A percentile compares a stretch with the other conserved stretches of the same genome.
phyloP scores from a whole-genome alignment of 805 yeast species.

The Ascoidea tarda region DNA sequence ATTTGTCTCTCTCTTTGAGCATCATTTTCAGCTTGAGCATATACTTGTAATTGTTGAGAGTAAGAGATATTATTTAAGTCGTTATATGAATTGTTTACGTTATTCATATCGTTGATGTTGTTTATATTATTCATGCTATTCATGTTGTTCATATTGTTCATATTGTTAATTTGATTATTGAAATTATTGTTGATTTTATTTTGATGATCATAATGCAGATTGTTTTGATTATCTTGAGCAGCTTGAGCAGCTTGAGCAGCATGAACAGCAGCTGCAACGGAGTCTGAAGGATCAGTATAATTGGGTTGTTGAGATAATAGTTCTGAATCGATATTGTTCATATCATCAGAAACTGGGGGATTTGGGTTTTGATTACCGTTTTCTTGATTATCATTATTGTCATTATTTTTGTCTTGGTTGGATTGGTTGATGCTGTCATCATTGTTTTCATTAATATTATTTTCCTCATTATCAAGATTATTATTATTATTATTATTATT shows the following conservation, averaged over 20 bases:
- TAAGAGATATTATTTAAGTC: not conserved
- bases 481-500: not conserved
- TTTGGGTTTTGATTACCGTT: too few species aligned
- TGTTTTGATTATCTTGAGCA: too few species aligned
- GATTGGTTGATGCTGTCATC: too few species aligned
- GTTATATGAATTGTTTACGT: not conserved
- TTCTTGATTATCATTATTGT: too few species aligned
- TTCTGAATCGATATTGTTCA: constrained; percentile 25
- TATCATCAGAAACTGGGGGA: constrained; percentile 1
- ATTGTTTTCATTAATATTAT: too few species aligned
- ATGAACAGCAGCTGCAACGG: constrained; percentile 3
- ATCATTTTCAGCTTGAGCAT: not conserved
- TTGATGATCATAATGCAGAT: too few species aligned
- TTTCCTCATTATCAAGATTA: constrained; percentile 1
- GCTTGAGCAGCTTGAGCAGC: not conserved
- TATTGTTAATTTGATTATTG: not conserved
- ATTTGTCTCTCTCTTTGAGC: not conserved
- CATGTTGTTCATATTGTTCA: not conserved
- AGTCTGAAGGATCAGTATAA: constrained; percentile 1
- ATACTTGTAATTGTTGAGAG: constrained; percentile 1
- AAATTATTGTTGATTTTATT: not conserved
- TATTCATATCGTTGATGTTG: not conserved
- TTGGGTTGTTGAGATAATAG: constrained; percentile 24
- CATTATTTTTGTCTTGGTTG: too few species aligned
- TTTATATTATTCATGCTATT: too few species aligned